Percentiles rank a stretch among this genome's conserved stretches.
phyloP scores from a whole-genome alignment of 2,329 filamentous ascomycete genomes.

The Talaromyces sp. region DNA sequence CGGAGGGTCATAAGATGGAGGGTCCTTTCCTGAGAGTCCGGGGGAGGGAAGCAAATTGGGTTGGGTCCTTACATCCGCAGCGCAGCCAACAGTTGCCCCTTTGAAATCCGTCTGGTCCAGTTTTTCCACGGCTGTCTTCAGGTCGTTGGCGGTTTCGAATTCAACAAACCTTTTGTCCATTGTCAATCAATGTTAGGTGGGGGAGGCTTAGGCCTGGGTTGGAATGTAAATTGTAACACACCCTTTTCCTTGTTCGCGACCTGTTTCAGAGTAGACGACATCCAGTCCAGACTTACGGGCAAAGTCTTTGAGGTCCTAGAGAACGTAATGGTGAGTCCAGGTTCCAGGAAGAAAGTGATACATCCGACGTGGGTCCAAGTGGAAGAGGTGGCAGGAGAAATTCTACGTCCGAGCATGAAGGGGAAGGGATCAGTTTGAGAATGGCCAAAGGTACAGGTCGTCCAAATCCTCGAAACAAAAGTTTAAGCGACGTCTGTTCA shows the following conservation, averaged over 20 bases:
- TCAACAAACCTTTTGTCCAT: slow-evolving; percentile 77
- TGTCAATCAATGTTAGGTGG: slow-evolving; percentile 27
- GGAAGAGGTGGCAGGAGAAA: slow-evolving; percentile 1
- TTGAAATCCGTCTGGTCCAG: slow-evolving; percentile 93
- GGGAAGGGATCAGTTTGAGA: slow-evolving; percentile 5
- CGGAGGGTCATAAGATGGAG: slow-evolving; percentile 31
- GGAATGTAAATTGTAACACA: slow-evolving; percentile 53
- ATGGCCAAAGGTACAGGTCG: slow-evolving; percentile 14
- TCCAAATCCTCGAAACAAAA: slow-evolving; percentile 6
- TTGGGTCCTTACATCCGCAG: slow-evolving; percentile 72
- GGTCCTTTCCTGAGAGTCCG: slow-evolving; percentile 21
- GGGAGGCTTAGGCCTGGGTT: slow-evolving; percentile 9
- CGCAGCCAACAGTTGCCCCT: slow-evolving; percentile 80
- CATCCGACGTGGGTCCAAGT: slow-evolving; percentile 18
- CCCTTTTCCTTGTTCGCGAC: slow-evolving; percentile 91
- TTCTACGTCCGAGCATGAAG: slow-evolving; percentile 22
- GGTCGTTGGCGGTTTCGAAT: slow-evolving; percentile 88
- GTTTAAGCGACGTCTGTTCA: slow-evolving; percentile 1
- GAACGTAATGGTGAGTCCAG: slow-evolving; percentile 75
- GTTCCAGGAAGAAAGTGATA: slow-evolving; percentile 50
- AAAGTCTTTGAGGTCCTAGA: slow-evolving; percentile 99
- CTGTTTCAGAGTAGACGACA: slow-evolving; percentile 96
- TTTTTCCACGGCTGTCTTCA: slow-evolving; percentile 91
- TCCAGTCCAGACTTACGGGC: slow-evolving; percentile 94
- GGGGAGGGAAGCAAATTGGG: slow-evolving; percentile 13